These are phyloP conservation scores for Apodospora peruviana DNA, from an alignment of 495 filamentous ascomycete genomes.

Conservation along the genomic window DNA sequence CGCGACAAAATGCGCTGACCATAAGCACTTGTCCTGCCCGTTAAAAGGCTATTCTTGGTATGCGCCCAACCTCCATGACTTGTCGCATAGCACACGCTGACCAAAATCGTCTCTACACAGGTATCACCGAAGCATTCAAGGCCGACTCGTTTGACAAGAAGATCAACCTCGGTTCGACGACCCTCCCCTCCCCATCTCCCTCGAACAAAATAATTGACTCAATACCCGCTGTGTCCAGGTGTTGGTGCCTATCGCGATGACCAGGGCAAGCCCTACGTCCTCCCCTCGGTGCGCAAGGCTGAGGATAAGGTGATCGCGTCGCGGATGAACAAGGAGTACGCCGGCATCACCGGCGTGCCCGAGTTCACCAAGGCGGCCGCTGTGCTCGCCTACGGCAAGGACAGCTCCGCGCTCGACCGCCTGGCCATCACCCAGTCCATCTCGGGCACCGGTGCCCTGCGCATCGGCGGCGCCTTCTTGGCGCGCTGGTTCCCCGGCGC, in stretches of 20 bases:
- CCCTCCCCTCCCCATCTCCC: not conserved
- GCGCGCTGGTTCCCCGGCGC: constrained; percentile 78
- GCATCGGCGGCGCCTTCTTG: constrained; percentile 92
- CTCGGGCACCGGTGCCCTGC: constrained; percentile 92
- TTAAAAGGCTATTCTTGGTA: constrained; percentile 70
- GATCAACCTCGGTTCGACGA: constrained; percentile 80
- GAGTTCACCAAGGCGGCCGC: constrained; percentile 90
- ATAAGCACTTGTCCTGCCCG: not conserved
- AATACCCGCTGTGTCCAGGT: constrained; percentile 35
- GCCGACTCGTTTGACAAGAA: constrained; percentile 85
- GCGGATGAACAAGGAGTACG: constrained; percentile 91
- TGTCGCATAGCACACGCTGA: not conserved
- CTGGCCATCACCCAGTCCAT: constrained; percentile 95
- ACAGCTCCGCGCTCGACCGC: constrained; percentile 69
- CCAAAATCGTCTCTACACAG: constrained; percentile 31
- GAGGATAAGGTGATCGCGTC: constrained; percentile 79
- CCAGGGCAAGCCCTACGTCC: constrained; percentile 93
- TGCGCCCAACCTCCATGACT: constrained; percentile 15
- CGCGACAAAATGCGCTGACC: constrained; percentile 14
- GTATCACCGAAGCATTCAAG: constrained; percentile 99
- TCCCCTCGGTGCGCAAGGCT: constrained; percentile 84
- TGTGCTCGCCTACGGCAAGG: constrained; percentile 79
- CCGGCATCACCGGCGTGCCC: constrained; percentile 92
- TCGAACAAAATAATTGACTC: constrained; percentile 17
- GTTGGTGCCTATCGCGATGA: constrained; percentile 87